Base-by-base conservation (phyloP, 139 green algal genomes). In the Chloropicon primus region DNA sequence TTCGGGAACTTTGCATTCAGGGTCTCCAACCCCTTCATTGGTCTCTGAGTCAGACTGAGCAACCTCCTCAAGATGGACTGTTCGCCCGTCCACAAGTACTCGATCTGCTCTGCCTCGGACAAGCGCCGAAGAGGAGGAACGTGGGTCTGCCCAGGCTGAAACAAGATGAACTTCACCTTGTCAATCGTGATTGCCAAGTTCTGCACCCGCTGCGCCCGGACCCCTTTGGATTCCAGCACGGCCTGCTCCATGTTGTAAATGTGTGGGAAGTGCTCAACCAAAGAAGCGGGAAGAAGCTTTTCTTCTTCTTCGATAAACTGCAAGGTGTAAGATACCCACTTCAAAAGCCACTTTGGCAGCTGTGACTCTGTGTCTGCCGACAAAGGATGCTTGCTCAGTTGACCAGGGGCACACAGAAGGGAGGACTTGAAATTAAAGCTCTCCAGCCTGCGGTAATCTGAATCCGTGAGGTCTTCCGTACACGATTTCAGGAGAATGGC, bases 111-210 rank as follows among this genome's bases (percentile, higher is more conserved):
- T 0, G 54, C 74, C 0, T 93, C 87, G 0, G 71, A 79, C 26
- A 95, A 78, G 78, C 84, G 54, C 2, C 77, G 79, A 72, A 97
- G 78, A 1, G 87, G 87, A 0, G 85, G 84, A 0, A 26, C 78
- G 76, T 79, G 54, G 0, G 53, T 72, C 79, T 89, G 83, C n/a
- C 80, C 77, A 2, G 80, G 79, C 72, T 87, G 75, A 2, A 76
- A 62, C 76, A 96, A 84, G 75, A 86, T 88, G 80, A 90, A 83
- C 77, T 88, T 89, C 2, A 94, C 85, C 82, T 97, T 97, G 86
- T 97, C 90, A 71, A 97, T 71, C n/a, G 89, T 96, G 74, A 96
- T 90, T 1, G 87, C 89, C 29, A 97, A 84, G 80, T 95, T 94
- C 78, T 93, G 87, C 72, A 96, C 73, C 17, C 92, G 82, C 83